Evolutionary conservation across 129 eudicot genomes (phyloP).

Genomic region (Flaveria trinervia): DNA sequence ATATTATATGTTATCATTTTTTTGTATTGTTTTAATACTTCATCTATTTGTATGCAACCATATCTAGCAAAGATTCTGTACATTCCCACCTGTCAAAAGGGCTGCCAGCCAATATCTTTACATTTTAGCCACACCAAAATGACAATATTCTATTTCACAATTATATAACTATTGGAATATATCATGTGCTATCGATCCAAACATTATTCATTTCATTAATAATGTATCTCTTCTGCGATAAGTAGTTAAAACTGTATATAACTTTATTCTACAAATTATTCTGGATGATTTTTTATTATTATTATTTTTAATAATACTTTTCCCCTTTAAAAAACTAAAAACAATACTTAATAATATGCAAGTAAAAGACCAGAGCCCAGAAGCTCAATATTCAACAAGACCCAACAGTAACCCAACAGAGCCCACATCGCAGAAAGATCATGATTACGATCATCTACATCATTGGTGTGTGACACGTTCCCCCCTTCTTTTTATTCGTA

Average conservation of each 20-base stretch:
- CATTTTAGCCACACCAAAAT: neutral
- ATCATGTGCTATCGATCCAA: conserved; percentile 24
- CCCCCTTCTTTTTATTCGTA: too few species aligned
- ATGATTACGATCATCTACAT: too few species aligned
- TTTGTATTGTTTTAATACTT: too few species aligned
- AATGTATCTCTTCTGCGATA: neutral
- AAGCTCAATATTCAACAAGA: neutral
- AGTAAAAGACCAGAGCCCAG: neutral
- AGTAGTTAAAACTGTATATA: too few species aligned
- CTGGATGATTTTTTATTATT: too few species aligned
- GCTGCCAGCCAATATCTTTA: conserved; percentile 3
- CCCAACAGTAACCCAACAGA: neutral
- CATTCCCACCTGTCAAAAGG: conserved; percentile 10
- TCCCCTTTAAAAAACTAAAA: too few species aligned
- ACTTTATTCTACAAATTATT: too few species aligned
- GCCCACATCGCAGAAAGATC: too few species aligned
- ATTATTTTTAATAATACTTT: too few species aligned
- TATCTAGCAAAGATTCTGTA: conserved; percentile 19
- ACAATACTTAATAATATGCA: too few species aligned
- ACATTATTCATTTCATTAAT: neutral
- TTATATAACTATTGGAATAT: conserved; percentile 5
- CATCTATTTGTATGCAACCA: neutral
- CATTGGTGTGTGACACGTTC: too few species aligned
- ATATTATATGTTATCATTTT: too few species aligned
- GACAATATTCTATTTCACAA: neutral